Evolutionary conservation across 2,329 filamentous ascomycete species (phyloP), one percentile per base, ranked within the genome.

Genomic region (Cladophialophora immunda): DNA sequence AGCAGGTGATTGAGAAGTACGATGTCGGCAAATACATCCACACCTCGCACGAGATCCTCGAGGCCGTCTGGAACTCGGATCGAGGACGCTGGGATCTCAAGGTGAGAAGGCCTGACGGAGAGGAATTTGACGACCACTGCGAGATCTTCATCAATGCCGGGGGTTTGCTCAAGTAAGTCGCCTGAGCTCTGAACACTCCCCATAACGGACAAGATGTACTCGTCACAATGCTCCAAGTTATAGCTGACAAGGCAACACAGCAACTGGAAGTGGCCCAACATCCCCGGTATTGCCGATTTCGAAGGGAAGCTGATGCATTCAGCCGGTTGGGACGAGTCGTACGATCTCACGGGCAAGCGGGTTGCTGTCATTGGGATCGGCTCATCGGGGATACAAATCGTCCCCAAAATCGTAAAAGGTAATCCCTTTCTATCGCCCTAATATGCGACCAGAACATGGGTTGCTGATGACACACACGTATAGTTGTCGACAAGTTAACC

Each of bases 31-130:
- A 81, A 61, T 83, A 88, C 72, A 84, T 87, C 30, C 81, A 85
- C 0, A 88, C 88, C 78, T 86, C 86, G 70, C 85, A 84, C 0
- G 76, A 78, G 0, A 85, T 87, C 2, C 78, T 84, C 27, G 78
- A 81, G 52, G 83, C 85, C 3, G 78, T 75, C 1, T 89, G 86
- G 86, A 80, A 87, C 63, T 84, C 87, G 3, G 71, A 65, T 3
- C 13, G 47, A 15, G 67, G 59, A 1, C 41, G 59, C 15, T 84
- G 66, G 66, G 17, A 66, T 13, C 63, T 69, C 19, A 60, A 62
- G n/a, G 73, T 74, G 29, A 19, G 29, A n/a, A 32, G n/a, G 3
- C 29, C 32, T 6, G 25, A 8, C n/a, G 62, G 73, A 13, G 30
- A 62, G 4, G 25, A 32, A 19, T 22, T 57, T 15, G 22, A 17